phyloP scores from a whole-genome alignment of 1,284 basidiomycete genomes.

The Austropuccinia psidii region DNA sequence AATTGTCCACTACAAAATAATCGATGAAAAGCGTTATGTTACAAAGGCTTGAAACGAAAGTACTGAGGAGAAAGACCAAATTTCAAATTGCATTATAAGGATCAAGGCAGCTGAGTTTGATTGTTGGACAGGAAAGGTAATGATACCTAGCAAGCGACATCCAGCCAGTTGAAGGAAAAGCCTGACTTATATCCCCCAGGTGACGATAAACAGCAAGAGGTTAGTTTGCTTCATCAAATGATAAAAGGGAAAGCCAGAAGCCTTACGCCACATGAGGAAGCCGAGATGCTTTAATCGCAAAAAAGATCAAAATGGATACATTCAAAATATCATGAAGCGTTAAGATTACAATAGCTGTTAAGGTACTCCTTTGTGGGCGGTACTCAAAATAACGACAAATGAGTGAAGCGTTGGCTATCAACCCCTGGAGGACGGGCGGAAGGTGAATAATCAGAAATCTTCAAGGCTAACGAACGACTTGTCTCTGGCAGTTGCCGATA shows the following conservation, averaged over 20 bases:
- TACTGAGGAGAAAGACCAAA: background rate
- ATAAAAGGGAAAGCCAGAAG: background rate
- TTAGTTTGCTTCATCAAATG: no score
- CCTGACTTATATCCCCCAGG: background rate
- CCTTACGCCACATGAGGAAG: background rate
- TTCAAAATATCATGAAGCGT: conserved; percentile 27
- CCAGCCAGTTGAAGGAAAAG: background rate
- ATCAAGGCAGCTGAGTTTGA: background rate
- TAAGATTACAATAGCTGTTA: conserved; percentile 26
- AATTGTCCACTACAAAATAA: conserved; percentile 28
- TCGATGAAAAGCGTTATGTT: conserved; percentile 7
- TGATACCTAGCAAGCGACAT: conserved; percentile 31
- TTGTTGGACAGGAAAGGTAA: background rate
- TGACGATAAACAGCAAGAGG: background rate
- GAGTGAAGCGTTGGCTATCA: conserved; percentile 15
- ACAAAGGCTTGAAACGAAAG: conserved; percentile 4
- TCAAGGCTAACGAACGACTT: no score
- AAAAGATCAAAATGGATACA: conserved; percentile 2
- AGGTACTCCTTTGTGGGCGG: conserved; percentile 18
- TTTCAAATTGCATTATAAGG: background rate
- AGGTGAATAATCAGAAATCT: no score
- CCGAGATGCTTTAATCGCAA: background rate
- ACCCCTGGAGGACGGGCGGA: conserved; percentile 15
- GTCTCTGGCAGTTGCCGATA: no score
- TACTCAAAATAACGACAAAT: conserved; percentile 34